These are phyloP conservation scores for Fusarium robinianum DNA, from an alignment of 2,329 filamentous ascomycete species.

Conservation along the genomic window DNA sequence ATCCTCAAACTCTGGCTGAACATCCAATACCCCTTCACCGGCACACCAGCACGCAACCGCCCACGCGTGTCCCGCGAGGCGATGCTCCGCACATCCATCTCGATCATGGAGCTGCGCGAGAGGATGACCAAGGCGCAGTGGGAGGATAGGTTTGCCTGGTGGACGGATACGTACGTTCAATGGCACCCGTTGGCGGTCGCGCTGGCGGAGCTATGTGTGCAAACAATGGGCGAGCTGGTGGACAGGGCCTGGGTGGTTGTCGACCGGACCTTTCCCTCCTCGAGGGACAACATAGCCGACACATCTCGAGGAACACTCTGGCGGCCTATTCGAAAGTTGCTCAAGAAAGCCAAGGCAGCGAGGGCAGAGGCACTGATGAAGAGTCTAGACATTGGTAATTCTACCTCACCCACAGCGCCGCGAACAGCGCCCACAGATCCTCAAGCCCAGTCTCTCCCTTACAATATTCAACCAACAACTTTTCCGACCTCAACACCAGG, in stretches of 20 bases:
- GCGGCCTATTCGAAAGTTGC: slow-evolving; percentile 58
- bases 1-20: slow-evolving; percentile 54
- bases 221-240: slow-evolving; percentile 50
- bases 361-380: slow-evolving; percentile 40
- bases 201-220: slow-evolving; percentile 56
- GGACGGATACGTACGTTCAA: slow-evolving; percentile 55
- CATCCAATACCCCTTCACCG: slow-evolving; percentile 51
- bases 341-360: slow-evolving; percentile 53
- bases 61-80: slow-evolving; percentile 46
- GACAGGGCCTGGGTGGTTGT: slow-evolving; percentile 56
- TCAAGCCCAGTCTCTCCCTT: too few species aligned
- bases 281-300: slow-evolving; percentile 54
- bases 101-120: slow-evolving; percentile 50
- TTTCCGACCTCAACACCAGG: slow-evolving; percentile 3
- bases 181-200: slow-evolving; percentile 60
- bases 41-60: slow-evolving; percentile 34
- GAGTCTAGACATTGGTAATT: slow-evolving; percentile 27
- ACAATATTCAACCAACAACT: too few species aligned
- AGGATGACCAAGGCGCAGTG: slow-evolving; percentile 40
- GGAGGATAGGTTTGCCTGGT: slow-evolving; percentile 50
- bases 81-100: slow-evolving; percentile 53
- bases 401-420: slow-evolving; percentile 1
- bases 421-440: slow-evolving; percentile 8
- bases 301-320: slow-evolving; percentile 55
- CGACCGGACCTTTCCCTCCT: slow-evolving; percentile 50